Conservation (phyloP, 208 protist genomes). For the Trypanosoma rangeli region DNA sequence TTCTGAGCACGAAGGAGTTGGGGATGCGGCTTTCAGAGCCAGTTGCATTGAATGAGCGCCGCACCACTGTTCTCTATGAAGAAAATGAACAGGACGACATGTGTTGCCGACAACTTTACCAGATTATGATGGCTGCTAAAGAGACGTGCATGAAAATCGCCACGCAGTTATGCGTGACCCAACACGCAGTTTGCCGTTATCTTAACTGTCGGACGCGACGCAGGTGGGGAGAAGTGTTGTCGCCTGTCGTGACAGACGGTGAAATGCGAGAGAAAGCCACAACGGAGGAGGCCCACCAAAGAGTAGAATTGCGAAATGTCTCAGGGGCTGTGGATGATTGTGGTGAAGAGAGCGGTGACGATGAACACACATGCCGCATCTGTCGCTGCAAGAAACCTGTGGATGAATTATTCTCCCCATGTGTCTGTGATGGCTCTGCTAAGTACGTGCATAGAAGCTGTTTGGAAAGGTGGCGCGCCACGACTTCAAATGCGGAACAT, state of each 20-base stretch:
- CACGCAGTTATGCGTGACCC: neutral
- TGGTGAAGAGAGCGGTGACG: slow-evolving; percentile 17
- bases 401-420: slow-evolving; percentile 70
- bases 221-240: neutral
- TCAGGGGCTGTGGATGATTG: neutral
- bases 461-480: slow-evolving; percentile 71
- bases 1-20: slow-evolving; percentile 21
- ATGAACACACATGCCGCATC: slow-evolving; percentile 75
- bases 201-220: neutral
- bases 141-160: slow-evolving; percentile 12
- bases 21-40: slow-evolving; percentile 20
- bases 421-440: slow-evolving; percentile 70
- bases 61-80: slow-evolving; percentile 23
- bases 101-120: neutral
- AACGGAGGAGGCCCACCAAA: neutral
- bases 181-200: neutral
- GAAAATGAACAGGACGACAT: slow-evolving; percentile 9
- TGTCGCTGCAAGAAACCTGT: slow-evolving; percentile 57
- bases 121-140: slow-evolving; percentile 12
- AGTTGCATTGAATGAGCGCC: slow-evolving; percentile 10
- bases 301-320: neutral
- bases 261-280: neutral
- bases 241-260: neutral
- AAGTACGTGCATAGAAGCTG: slow-evolving; percentile 77
- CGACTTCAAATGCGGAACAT: slow-evolving; percentile 30